Percentiles rank a stretch among this genome's conserved stretches.
Conservation (phyloP, 257 asterid species). For the Hygrophila difformis region DNA sequence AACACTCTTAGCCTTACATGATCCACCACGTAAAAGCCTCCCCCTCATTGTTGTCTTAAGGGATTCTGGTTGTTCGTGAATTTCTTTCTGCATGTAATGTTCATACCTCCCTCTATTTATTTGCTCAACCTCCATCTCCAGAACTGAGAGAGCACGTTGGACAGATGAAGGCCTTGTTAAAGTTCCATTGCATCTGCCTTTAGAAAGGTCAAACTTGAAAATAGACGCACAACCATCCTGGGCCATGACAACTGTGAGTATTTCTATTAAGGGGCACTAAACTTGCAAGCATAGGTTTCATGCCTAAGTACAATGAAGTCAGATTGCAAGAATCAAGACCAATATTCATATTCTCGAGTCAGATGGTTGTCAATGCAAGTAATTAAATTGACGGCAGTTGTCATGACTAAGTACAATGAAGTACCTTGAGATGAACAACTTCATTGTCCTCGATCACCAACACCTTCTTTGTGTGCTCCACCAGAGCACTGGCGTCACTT, state of each 20-base stretch:
- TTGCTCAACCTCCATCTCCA: conserved; percentile 97
- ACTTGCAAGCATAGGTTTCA: not conserved
- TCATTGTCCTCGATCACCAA: conserved; percentile 83
- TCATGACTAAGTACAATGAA: conserved; percentile 4
- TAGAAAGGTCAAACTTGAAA: conserved; percentile 64
- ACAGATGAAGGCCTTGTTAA: conserved; percentile 73
- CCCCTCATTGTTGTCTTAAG: conserved; percentile 95
- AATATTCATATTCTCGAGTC: conserved; percentile 6
- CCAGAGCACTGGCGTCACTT: conserved; percentile 88
- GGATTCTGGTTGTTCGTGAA: conserved; percentile 96
- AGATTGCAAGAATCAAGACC: no score
- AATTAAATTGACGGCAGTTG: not conserved
- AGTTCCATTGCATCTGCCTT: conserved; percentile 42
- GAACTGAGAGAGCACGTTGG: conserved; percentile 86
- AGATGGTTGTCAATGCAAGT: conserved; percentile 2
- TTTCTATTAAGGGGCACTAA: not conserved
- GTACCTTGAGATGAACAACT: conserved; percentile 84
- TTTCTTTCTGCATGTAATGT: conserved; percentile 98
- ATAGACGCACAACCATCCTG: conserved; percentile 89
- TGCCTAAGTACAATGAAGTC: conserved; percentile 12
- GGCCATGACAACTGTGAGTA: conserved; percentile 11
- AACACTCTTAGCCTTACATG: conserved; percentile 78
- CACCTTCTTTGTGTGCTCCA: conserved; percentile 89
- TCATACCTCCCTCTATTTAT: conserved; percentile 90
- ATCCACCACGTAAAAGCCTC: conserved; percentile 90